Evolutionary conservation across 2,329 filamentous ascomycete species (phyloP).

Genomic region (Malbranchea cinnamomea): DNA sequence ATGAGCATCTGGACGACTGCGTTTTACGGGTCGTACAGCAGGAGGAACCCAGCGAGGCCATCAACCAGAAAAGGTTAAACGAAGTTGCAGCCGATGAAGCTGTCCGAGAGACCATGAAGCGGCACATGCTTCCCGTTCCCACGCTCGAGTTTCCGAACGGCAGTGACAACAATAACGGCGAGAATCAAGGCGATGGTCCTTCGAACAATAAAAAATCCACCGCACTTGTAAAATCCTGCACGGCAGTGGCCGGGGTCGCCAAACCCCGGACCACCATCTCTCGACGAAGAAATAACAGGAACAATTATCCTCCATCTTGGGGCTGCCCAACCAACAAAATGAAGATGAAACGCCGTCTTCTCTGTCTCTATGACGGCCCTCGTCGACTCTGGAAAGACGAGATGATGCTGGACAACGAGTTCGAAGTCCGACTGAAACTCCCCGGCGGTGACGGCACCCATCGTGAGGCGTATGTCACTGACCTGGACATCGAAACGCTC

Average conservation of each 20-base stretch:
- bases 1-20: conserved; percentile 76
- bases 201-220: conserved; percentile 38
- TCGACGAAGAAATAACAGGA: conserved; percentile 73
- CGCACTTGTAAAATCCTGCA: conserved; percentile 28
- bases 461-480: conserved; percentile 68
- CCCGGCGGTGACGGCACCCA: conserved; percentile 74
- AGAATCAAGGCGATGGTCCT: conserved; percentile 41
- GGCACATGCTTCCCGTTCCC: conserved; percentile 37
- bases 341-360: conserved; percentile 95
- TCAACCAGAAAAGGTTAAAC: conserved; percentile 39
- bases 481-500: conserved; percentile 81
- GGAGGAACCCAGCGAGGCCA: conserved; percentile 41
- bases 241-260: conserved; percentile 73
- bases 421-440: conserved; percentile 78
- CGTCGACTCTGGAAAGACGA: conserved; percentile 92
- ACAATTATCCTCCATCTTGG: conserved; percentile 89
- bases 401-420: conserved; percentile 94
- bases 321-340: conserved; percentile 84
- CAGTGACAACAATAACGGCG: conserved; percentile 45
- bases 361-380: conserved; percentile 80
- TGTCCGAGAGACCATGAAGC: conserved; percentile 43
- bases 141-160: conserved; percentile 32
- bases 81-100: conserved; percentile 46
- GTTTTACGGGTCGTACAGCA: conserved; percentile 48
- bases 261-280: conserved; percentile 46